phyloP scores from a whole-genome alignment of 2,329 filamentous ascomycete species.

The Microdochium paspali region DNA sequence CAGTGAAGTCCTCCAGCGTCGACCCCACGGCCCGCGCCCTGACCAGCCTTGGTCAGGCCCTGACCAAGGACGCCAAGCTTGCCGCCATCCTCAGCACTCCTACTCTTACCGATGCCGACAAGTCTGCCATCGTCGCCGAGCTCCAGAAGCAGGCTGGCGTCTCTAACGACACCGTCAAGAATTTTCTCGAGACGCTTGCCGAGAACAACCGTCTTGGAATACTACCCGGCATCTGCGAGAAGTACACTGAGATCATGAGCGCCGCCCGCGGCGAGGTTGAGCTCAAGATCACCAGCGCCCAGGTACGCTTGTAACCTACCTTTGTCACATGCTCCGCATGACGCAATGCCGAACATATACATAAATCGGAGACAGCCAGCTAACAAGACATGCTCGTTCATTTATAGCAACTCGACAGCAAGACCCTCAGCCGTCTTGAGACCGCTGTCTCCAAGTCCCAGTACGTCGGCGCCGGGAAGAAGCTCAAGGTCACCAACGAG shows the following conservation, averaged over 20 bases:
- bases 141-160: slow-evolving; percentile 72
- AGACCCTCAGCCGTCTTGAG: slow-evolving; percentile 80
- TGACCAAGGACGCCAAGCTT: slow-evolving; percentile 81
- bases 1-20: slow-evolving; percentile 77
- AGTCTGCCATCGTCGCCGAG: slow-evolving; percentile 77
- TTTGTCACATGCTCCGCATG: no score
- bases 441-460: slow-evolving; percentile 78
- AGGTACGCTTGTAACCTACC: slow-evolving; percentile 45
- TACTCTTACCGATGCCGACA: slow-evolving; percentile 70
- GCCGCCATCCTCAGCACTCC: slow-evolving; percentile 66
- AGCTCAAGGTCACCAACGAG: slow-evolving; percentile 93
- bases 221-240: slow-evolving; percentile 72
- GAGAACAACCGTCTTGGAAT: slow-evolving; percentile 92
- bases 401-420: slow-evolving; percentile 85
- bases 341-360: no score
- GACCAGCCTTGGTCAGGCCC: slow-evolving; percentile 56
- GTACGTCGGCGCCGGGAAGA: slow-evolving; percentile 86
- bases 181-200: slow-evolving; percentile 83
- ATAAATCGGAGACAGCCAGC: no score
- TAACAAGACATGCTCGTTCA: slow-evolving; percentile 16
- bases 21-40: slow-evolving; percentile 80
- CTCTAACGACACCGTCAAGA: slow-evolving; percentile 79
- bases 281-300: slow-evolving; percentile 81
- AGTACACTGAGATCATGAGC: slow-evolving; percentile 81
- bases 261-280: slow-evolving; percentile 90